Percentiles rank a stretch among this genome's conserved stretches.
These are phyloP conservation scores for Phyllosticta citribraziliensis DNA, from an alignment of 2,329 filamentous ascomycete genomes.

Conservation along the genomic window DNA sequence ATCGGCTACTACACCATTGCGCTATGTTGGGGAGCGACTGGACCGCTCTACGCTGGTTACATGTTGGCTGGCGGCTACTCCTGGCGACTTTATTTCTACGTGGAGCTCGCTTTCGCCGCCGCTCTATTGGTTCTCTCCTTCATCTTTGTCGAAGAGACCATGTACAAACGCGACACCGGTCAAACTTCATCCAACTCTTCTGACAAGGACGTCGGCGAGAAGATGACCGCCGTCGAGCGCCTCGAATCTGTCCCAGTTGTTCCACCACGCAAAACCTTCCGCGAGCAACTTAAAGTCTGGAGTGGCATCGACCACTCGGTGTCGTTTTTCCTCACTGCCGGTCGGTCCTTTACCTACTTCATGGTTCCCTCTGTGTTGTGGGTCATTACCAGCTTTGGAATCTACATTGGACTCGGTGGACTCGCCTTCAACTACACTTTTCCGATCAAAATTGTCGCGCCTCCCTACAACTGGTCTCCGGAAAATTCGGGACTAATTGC, in stretches of 20 bases:
- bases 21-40: slow-evolving; percentile 46
- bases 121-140: slow-evolving; percentile 39
- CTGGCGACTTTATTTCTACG: slow-evolving; percentile 54
- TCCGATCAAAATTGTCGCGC: slow-evolving; percentile 23
- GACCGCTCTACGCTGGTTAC: slow-evolving; percentile 50
- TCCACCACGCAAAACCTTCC: slow-evolving; percentile 20
- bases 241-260: slow-evolving; percentile 18
- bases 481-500: background rate
- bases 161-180: slow-evolving; percentile 30
- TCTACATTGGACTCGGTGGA: slow-evolving; percentile 30
- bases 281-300: slow-evolving; percentile 24
- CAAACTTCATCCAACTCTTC: slow-evolving; percentile 3
- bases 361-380: slow-evolving; percentile 28
- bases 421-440: slow-evolving; percentile 32
- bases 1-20: slow-evolving; percentile 48
- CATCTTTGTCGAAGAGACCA: slow-evolving; percentile 50
- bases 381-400: slow-evolving; percentile 28
- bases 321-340: slow-evolving; percentile 26
- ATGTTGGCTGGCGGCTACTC: slow-evolving; percentile 50
- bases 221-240: slow-evolving; percentile 9
- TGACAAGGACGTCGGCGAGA: slow-evolving; percentile 14
- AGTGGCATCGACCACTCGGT: slow-evolving; percentile 23
- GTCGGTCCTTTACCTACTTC: slow-evolving; percentile 27
- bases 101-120: slow-evolving; percentile 45
- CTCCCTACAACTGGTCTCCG: slow-evolving; percentile 23